Base-by-base conservation (phyloP, 768 basidiomycete genomes). In the Phaffia australis region DNA sequence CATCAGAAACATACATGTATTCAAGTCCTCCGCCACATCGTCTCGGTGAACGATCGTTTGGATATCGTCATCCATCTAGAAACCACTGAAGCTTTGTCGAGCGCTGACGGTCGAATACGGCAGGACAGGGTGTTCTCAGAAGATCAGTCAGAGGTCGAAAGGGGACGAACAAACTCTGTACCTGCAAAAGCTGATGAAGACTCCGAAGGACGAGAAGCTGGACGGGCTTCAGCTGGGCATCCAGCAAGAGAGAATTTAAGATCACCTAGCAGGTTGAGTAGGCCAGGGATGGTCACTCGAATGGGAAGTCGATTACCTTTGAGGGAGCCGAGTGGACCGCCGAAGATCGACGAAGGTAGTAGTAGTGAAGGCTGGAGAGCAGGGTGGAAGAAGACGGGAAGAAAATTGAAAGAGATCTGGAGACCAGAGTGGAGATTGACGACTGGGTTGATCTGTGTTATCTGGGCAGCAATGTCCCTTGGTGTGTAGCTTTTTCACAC, bases 1-100 rank as follows among this genome's bases (percentile, higher is more conserved):
- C 90, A 91, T 19, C 82, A 90, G 54, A 85, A 83, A 46, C 81
- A 84, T 47, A 92, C 95, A 71, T 94, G 93, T 0, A 77, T 94
- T 47, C 83, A 87, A 70, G 85, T 85, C 0, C 81, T 99, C 0
- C 85, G 86, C 70, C 78, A 88, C 70, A 97, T 99, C 54, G 88
- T 88, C 2, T 81, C 81, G 42, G 90, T 87, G 77, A 98, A 98
- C 75, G 89, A 88, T 42, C 35, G 35, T 11, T 11, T 11, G 2
- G 83, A 84, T 19, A 79, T 84, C 61, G 76, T 92, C 3, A 80
- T 92, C 35, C 83, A 82, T 35, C 75, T 88, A 14, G 82, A 82
- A 23, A 91, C 95, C 66, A 88, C 94, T 1, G 75, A 78, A 48
- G 84, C 83, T 64, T 51, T 48, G 6, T 42, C 35, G 11, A 42